Evolutionary conservation across 768 basidiomycete species (phyloP).

Genomic region (Tylopilus plumbeoviolaceoides): DNA sequence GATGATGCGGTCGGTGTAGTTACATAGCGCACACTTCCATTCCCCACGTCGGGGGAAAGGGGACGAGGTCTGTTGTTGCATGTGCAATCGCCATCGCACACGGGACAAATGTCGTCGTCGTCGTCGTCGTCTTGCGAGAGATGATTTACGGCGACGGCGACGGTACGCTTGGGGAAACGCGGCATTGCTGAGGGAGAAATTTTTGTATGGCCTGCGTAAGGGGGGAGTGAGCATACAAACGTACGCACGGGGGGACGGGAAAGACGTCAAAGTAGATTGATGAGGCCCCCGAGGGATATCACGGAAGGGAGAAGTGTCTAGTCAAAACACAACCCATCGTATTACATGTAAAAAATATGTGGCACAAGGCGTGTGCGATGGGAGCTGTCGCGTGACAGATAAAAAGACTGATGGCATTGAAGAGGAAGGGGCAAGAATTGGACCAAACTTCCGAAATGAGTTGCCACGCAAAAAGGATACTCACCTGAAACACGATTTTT

Average conservation of each 20-base stretch:
- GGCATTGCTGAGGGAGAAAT: slow-evolving; percentile 61
- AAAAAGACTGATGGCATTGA: slow-evolving; percentile 27
- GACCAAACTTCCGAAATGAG: slow-evolving; percentile 25
- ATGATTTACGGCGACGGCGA: slow-evolving; percentile 42
- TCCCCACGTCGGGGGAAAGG: slow-evolving; percentile 27
- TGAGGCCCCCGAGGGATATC: slow-evolving; percentile 19
- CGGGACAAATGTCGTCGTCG: slow-evolving; percentile 84
- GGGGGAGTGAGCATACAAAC: slow-evolving; percentile 19
- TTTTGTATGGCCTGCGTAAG: slow-evolving; percentile 37
- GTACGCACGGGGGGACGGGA: slow-evolving; percentile 21
- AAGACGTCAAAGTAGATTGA: slow-evolving; percentile 26
- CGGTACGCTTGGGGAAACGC: slow-evolving; percentile 66
- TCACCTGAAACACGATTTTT: slow-evolving; percentile 35
- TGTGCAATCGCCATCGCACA: slow-evolving; percentile 88
- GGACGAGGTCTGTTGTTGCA: slow-evolving; percentile 50
- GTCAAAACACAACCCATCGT: slow-evolving; percentile 23
- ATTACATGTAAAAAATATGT: slow-evolving; percentile 38
- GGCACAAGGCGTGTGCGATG: slow-evolving; percentile 28
- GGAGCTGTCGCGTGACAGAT: slow-evolving; percentile 35
- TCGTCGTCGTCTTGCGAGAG: slow-evolving; percentile 56
- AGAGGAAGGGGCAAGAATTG: slow-evolving; percentile 15
- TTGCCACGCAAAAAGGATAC: slow-evolving; percentile 19
- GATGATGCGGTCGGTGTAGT: slow-evolving; percentile 37
- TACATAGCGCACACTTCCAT: slow-evolving; percentile 37
- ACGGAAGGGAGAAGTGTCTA: slow-evolving; percentile 12